These are phyloP conservation scores for Penicillium sp. DNA, from an alignment of 2,329 filamentous ascomycete genomes.

Conservation along the genomic window DNA sequence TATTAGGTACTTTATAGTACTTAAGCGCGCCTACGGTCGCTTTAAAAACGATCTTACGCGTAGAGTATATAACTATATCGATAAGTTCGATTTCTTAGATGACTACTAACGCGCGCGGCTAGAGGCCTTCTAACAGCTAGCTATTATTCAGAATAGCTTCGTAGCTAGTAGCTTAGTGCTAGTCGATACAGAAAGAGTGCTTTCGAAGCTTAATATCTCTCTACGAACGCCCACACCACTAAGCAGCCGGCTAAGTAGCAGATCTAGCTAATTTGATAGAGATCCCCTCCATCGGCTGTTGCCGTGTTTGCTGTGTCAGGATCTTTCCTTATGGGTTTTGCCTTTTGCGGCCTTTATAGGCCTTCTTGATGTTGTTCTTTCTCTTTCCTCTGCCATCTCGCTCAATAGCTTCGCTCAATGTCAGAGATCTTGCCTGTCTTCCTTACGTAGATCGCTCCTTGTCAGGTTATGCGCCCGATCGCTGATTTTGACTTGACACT, in stretches of 20 bases:
- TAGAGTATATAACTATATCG: neutral
- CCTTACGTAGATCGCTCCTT: too few relatives aligned
- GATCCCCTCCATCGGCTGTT: too few relatives aligned
- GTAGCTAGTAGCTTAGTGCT: neutral
- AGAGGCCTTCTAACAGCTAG: neutral
- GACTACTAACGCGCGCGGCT: neutral
- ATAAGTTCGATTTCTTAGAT: slow-evolving; percentile 2
- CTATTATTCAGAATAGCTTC: slow-evolving; percentile 3
- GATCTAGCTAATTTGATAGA: too few relatives aligned
- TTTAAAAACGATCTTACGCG: neutral
- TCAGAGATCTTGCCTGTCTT: too few relatives aligned
- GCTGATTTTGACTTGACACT: too few relatives aligned
- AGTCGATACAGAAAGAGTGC: slow-evolving; percentile 2
- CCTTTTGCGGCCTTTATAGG: too few relatives aligned
- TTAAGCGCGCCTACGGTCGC: slow-evolving; percentile 1
- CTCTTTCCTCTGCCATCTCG: too few relatives aligned
- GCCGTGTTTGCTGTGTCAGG: too few relatives aligned
- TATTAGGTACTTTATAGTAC: neutral
- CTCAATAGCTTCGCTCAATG: too few relatives aligned
- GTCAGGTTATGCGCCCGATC: too few relatives aligned
- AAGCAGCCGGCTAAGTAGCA: neutral
- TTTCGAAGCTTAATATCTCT: slow-evolving; percentile 10
- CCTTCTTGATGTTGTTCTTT: too few relatives aligned
- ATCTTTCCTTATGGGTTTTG: too few relatives aligned
- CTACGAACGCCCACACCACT: slow-evolving; percentile 3